Conservation (phyloP, 306 rosid genomes). For the Casuarina equisetifolia region DNA sequence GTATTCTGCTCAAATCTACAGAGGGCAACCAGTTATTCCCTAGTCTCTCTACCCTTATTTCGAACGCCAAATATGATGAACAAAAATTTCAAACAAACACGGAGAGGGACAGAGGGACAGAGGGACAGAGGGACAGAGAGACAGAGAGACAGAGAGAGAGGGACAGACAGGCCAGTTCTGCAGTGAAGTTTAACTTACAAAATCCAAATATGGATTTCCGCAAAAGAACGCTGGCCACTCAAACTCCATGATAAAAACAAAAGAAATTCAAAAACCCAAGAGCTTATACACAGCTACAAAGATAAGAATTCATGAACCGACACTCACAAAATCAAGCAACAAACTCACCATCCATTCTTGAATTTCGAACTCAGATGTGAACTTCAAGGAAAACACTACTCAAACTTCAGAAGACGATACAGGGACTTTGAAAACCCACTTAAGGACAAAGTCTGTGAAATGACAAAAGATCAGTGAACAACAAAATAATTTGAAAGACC, state of each 20-base stretch:
- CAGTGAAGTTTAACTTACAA: background rate
- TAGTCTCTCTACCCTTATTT: background rate
- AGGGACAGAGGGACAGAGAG: background rate
- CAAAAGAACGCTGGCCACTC: background rate
- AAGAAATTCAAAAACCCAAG: background rate
- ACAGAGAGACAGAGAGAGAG: background rate
- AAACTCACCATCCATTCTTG: background rate
- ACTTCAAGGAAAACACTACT: background rate
- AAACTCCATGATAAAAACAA: background rate
- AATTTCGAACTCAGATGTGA: slow-evolving; percentile 3
- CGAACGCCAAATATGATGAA: background rate
- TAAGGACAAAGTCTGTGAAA: no score
- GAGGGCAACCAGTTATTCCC: background rate
- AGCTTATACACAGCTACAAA: background rate
- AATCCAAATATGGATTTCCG: background rate
- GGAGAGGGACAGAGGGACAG: no score
- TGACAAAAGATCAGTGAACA: background rate
- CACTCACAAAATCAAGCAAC: background rate
- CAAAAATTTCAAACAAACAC: background rate
- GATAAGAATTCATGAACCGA: background rate
- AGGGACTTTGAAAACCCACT: background rate
- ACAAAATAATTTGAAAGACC: slow-evolving; percentile 12
- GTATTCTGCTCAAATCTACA: background rate
- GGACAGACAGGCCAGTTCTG: background rate
- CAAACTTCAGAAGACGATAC: background rate